phyloP scores from a whole-genome alignment of 306 rosid species.

The Canavalia ensiformis region DNA sequence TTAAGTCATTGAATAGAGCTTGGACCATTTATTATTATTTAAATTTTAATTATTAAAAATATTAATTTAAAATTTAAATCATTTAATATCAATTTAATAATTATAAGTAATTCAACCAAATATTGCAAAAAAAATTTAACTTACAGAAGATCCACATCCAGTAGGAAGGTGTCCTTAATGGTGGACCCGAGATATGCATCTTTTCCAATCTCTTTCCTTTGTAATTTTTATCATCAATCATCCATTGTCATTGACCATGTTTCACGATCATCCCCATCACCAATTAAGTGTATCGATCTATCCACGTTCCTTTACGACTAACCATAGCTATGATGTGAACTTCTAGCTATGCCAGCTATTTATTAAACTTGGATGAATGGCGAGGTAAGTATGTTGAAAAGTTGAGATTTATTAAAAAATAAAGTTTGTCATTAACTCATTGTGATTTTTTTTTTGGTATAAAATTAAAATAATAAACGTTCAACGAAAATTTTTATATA shows the following conservation, averaged over 20 bases:
- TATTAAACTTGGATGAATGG: neutral
- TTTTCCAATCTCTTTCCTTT: neutral
- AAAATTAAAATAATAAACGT: no score
- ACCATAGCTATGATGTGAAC: neutral
- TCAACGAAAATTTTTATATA: no score
- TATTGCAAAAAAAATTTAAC: no score
- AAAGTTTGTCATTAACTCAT: neutral
- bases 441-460: neutral
- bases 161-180: slow-evolving; percentile 1
- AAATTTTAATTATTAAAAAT: no score
- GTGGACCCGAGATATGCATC: neutral
- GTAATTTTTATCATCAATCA: neutral
- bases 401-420: neutral
- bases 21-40: no score
- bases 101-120: no score
- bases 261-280: neutral
- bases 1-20: no score
- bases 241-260: neutral
- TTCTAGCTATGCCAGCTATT: neutral
- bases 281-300: slow-evolving; percentile 13
- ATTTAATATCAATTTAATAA: no score
- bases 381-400: neutral
- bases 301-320: neutral
- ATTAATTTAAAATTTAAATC: no score
- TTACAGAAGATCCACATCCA: no score